Percentiles rank a stretch among this genome's conserved stretches.
phyloP scores from a whole-genome alignment of 148 eudicot genomes.

The Cornus controversa region DNA sequence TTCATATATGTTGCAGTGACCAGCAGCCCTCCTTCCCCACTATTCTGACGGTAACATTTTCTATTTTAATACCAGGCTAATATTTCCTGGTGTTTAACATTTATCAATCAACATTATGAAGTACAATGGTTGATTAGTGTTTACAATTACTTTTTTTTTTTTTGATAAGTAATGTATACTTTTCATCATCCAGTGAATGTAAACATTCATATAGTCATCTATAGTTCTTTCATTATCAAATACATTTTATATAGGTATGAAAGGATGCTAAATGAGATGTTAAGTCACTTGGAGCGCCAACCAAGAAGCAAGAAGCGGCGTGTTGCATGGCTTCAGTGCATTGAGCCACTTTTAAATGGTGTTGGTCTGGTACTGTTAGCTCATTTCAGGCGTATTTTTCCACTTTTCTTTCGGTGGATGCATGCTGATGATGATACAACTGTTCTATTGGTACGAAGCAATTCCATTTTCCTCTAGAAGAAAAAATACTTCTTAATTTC shows the following conservation, averaged over 20 bases:
- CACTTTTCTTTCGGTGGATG: slow-evolving; percentile 93
- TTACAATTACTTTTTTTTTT: too few species aligned
- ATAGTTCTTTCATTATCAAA: slow-evolving; percentile 1
- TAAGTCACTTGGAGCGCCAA: slow-evolving; percentile 91
- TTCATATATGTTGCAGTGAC: not conserved
- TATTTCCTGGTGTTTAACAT: not conserved
- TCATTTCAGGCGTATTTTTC: slow-evolving; percentile 87
- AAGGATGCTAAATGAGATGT: slow-evolving; percentile 85
- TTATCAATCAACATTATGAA: not conserved
- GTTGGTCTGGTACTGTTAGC: slow-evolving; percentile 76
- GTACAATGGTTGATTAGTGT: not conserved
- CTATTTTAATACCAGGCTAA: not conserved
- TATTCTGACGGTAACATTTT: not conserved
- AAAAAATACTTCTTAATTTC: not conserved
- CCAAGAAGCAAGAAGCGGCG: slow-evolving; percentile 85
- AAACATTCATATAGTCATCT: not conserved
- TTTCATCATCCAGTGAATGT: not conserved
- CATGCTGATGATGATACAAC: slow-evolving; percentile 95
- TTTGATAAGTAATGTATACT: too few species aligned
- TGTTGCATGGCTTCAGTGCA: slow-evolving; percentile 72
- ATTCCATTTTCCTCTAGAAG: not conserved
- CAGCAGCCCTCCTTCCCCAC: not conserved
- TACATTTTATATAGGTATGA: slow-evolving; percentile 59
- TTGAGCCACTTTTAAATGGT: slow-evolving; percentile 61
- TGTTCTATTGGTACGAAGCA: slow-evolving; percentile 64